phyloP scores from a whole-genome alignment of 2,329 filamentous ascomycete species.

The Hymenoscyphus linearis region DNA sequence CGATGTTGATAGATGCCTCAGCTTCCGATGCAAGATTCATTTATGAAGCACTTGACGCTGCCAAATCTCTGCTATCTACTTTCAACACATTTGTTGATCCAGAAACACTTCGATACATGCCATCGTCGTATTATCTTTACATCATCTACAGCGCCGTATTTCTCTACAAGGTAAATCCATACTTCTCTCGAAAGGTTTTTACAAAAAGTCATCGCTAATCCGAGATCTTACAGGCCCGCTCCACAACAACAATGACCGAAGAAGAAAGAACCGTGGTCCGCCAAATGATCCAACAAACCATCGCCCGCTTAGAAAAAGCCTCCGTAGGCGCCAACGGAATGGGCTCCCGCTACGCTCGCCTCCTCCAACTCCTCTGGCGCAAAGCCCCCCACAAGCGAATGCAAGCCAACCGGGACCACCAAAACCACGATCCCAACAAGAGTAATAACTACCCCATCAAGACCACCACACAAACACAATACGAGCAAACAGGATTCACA shows the following conservation, averaged over 20 bases:
- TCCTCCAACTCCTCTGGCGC: constrained; percentile 56
- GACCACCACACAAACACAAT: constrained; percentile 2
- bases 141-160: constrained; percentile 61
- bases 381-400: constrained; percentile 26
- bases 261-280: constrained; percentile 41
- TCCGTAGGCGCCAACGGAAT: constrained; percentile 54
- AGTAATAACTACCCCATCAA: constrained; percentile 1
- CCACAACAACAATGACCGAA: constrained; percentile 26
- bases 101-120: constrained; percentile 57
- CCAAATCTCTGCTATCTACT: constrained; percentile 54
- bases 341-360: constrained; percentile 55
- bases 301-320: constrained; percentile 53
- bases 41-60: constrained; percentile 60
- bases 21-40: constrained; percentile 62
- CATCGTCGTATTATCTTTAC: constrained; percentile 57
- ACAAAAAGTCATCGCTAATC: background rate
- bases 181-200: constrained; percentile 14
- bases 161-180: constrained; percentile 49
- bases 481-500: background rate
- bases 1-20: constrained; percentile 38
- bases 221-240: constrained; percentile 31
- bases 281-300: constrained; percentile 52
- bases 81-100: constrained; percentile 56
- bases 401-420: background rate
- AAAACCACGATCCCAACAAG: background rate